Evolutionary conservation across 495 filamentous ascomycete genomes (phyloP), one percentile per base, ranked within the genome.

Genomic region (Penicillium manginii): DNA sequence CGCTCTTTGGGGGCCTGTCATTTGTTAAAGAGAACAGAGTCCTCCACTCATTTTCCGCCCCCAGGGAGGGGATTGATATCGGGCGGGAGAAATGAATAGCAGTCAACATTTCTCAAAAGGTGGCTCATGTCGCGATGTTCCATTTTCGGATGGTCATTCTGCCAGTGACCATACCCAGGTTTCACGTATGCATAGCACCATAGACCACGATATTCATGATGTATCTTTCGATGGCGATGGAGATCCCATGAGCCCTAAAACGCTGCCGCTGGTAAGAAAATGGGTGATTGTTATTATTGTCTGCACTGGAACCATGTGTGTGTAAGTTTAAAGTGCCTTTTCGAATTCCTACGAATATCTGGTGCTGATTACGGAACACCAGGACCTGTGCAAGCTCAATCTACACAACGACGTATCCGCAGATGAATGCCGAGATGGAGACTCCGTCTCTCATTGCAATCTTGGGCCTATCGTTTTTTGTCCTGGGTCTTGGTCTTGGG

Each of bases 341-440:
- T 39, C 35, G 35, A 29, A 29, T 5, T 29, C 3, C 26, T 29
- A 29, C 26, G 26, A 29, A 29, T 29, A 33, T 18, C 26, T 57
- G 57, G 45, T 42, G 56, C 33, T 43, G 11, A 46, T 56, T 19
- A 11, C 7, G 45, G 21, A n/a, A 23, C 5, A 9, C 10, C 47
- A 91, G 88, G 31, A 96, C 91, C 2, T 91, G 88, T 70, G 80
- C 90, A 2, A 91, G 87, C 21, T 91, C 91, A 1, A 83, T 93
- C 47, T 96, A 97, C 65, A 91, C 90, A 2, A 83, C 82, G 4
- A 92, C 87, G 0, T 96, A 94, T 71, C 62, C 19, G 15, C 90
- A 93, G 69, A 82, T 93, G 65, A 85, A 81, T 43, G 65, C 71
- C 22, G 87, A 92, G 47, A 90, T 93, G 56, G 61, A 79, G 51